Base-by-base conservation (phyloP, 768 basidiomycete genomes). In the Cantharellus cinnabarinus region DNA sequence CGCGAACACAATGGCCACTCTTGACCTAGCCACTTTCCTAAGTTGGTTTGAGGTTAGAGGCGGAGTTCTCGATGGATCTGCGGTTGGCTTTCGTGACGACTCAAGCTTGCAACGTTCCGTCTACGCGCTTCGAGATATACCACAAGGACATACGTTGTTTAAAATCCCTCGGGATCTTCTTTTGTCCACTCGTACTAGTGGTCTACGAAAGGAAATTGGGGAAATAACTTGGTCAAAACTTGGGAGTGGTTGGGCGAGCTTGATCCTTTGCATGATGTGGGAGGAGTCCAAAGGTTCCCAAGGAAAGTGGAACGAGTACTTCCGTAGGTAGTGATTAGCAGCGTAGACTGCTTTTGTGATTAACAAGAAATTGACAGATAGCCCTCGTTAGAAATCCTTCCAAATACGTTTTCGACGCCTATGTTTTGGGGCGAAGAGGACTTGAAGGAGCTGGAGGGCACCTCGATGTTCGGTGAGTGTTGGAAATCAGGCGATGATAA, bases 221-320 rank as follows among this genome's bases (percentile, higher is more conserved):
- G 56, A 70, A 4, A 73, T 75, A 5, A 76, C 75, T 39, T 97
- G 91, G 91, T 78, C 72, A 63, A 69, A 68, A 34, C 68, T 97
- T 60, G 74, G 82, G 56, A 70, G 77, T 59, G 82, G 89, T 4
- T 99, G 95, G 95, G 73, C 77, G 1, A 84, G 85, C 2, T 71
- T 97, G 51, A 97, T 99, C 60, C 73, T 98, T 42, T 87, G 83
- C 63, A 84, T 99, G 81, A 89, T 98, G 85, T 95, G 88, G 86
- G 95, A 99, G 69, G 78, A 78, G 58, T 77, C 81, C 2, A 75
- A 75, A 62, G 80, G 81, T 0, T 59, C 71, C 2, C 66, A 72
- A 20, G 84, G 87, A 54, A 79, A 71, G 58, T 88, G 89, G 90
- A 65, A 68, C 3, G 73, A 73, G 5, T 94, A 93, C 70, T 73